Base-by-base conservation (phyloP, 495 filamentous ascomycete genomes). In the Podospora didyma region DNA sequence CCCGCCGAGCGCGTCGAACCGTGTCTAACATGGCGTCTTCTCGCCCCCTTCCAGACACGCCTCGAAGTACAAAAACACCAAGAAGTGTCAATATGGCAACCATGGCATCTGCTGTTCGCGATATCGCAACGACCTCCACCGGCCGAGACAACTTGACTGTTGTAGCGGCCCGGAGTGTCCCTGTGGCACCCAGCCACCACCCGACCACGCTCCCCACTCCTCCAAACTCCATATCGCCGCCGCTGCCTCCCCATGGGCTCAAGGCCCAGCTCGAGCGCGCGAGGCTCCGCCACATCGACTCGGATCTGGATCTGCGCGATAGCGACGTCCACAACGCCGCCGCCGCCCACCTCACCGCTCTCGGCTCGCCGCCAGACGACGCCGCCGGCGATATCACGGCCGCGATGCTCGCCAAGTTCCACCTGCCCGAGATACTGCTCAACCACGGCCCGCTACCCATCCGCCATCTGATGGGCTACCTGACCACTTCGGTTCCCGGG, bases 151-250 rank as follows among this genome's bases (percentile, higher is more conserved):
- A 75, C 77, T 81, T 85, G 71, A 75, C 81, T 79, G 74, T 69
- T 73, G 80, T 82, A 71, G 76, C 79, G 73, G 83, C 70, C 73
- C 75, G 74, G 76, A 79, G 63, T 66, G 82, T 73, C 72, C 79
- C 70, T 82, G 77, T 75, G 76, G 71, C 78, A 59, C 73, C 73
- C 28, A 53, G 77, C 75, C 61, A 78, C 80, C 73, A 74, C 80
- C 75, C 69, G 83, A 95, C 62, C 89, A 52, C 71, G 67, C 85
- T 97, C 62, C 92, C 87, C 49, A 97, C 93, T 73, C 93, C 93
- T 65, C 93, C 93, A 51, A 95, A 95, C 75, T 97, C 94, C 67
- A 92, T 97, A 70, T 97, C 93, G 37, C 94, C 93, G 28, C 86
- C 83, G 51, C 82, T 97, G 50, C 86, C 89, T 62, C 89, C 94